Base-by-base conservation (phyloP, 2,329 filamentous ascomycete genomes). In the Aspergillus phoenicis region DNA sequence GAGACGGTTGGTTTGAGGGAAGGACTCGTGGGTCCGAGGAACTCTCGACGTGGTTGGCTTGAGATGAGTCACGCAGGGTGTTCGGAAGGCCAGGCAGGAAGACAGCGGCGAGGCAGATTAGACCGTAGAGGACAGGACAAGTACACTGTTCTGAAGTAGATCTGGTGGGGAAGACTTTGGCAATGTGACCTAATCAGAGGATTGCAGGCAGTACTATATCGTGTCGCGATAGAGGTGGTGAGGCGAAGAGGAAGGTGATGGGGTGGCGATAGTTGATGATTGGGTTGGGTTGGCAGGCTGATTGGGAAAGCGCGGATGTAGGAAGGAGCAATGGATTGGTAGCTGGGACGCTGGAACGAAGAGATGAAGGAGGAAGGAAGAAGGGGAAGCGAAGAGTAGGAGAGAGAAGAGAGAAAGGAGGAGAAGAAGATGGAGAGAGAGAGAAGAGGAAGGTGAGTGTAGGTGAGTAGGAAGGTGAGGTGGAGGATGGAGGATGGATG, bases 41-140 rank as follows among this genome's bases (percentile, higher is more conserved):
- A 60, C 57, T 61, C 57, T 58, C 47, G 52, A 61, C 43, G 52
- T 62, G 56, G 60, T 64, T 66, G 63, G 60, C 60, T 54, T 64
- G 33, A 30, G 49, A 66, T 69, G 66, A 65, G 65, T 68, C 66
- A 68, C 66, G 58, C 53, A 54, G 63, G 64, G 60, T 64, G 64
- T 64, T 65, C 61, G 61, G 60, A 61, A 59, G 43, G 57, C 56
- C 39, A 60, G 54, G 60, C 54, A 54, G 62, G 60, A 49, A 62
- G 58, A 59, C 54, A 61, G 58, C 51, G 57, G 61, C 51, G 55
- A 45, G 43, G 41, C 22, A 33, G 51, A 56, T 41, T n/a, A 43
- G 24, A 22, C 36, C 28, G 56, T 41, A 53, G 48, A 52, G 43
- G 62, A 63, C 57, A 59, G 56, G 55, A 60, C 52, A 49, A 61